Percentiles rank a stretch among this genome's conserved stretches.
Evolutionary conservation across 208 protist genomes (phyloP).

Genomic region (Leishmania tropica): DNA sequence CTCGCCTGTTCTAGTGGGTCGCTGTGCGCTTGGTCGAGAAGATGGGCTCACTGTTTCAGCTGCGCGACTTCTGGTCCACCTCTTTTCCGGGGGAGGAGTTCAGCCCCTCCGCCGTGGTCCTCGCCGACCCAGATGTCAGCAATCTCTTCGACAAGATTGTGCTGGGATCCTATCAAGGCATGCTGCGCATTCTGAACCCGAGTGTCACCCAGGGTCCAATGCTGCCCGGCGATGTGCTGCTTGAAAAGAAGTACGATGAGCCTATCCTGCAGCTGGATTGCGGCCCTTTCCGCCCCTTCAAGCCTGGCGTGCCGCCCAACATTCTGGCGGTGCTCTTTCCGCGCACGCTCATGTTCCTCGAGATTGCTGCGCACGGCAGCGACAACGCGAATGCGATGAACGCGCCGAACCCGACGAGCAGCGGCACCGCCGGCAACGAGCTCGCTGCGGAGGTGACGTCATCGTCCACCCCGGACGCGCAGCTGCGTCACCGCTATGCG

Average conservation of each 20-base stretch:
- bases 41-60: slow-evolving; percentile 93
- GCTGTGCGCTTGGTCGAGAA: not conserved
- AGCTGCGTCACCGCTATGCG: not conserved
- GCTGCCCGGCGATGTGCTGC: slow-evolving; percentile 69
- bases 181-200: slow-evolving; percentile 83
- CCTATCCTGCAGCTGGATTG: slow-evolving; percentile 89
- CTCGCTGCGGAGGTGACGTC: not conserved
- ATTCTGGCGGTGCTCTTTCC: slow-evolving; percentile 86
- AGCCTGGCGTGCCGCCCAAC: slow-evolving; percentile 38
- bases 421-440: not conserved
- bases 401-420: not conserved
- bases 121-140: slow-evolving; percentile 83
- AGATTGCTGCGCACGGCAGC: slow-evolving; percentile 17
- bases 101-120: slow-evolving; percentile 51
- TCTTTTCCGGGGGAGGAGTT: slow-evolving; percentile 86
- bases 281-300: slow-evolving; percentile 65
- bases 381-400: slow-evolving; percentile 5
- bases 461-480: not conserved
- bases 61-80: slow-evolving; percentile 90
- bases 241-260: slow-evolving; percentile 84
- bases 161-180: slow-evolving; percentile 86
- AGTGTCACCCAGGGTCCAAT: slow-evolving; percentile 47
- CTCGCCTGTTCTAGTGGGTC: not conserved
- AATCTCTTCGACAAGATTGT: slow-evolving; percentile 58
- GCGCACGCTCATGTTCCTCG: slow-evolving; percentile 62